Percentiles rank a stretch among this genome's conserved stretches.
phyloP scores from a whole-genome alignment of 108 stramenopile species.

The Fistulifera solaris region DNA sequence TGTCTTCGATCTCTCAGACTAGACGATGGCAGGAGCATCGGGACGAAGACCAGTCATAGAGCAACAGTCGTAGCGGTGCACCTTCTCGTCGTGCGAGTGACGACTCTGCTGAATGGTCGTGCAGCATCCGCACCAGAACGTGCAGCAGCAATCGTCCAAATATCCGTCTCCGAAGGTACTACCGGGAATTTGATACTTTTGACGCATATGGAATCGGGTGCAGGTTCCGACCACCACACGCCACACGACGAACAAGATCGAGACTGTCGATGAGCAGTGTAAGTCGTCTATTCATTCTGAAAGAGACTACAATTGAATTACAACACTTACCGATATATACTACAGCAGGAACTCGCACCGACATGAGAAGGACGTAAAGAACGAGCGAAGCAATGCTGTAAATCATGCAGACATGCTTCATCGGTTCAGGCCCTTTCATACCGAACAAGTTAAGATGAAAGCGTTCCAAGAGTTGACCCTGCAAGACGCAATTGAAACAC shows the following conservation, averaged over 20 bases:
- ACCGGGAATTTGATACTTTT: slow-evolving; percentile 1
- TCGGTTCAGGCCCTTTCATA: neutral
- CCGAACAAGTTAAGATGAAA: neutral
- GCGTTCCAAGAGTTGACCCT: neutral
- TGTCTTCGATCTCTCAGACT: too few species aligned
- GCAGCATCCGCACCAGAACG: slow-evolving; percentile 3
- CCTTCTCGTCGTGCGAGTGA: slow-evolving; percentile 5
- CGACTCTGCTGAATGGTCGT: neutral
- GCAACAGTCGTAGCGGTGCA: slow-evolving; percentile 1
- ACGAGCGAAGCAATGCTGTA: neutral
- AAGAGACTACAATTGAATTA: too few species aligned
- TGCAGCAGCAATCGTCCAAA: slow-evolving; percentile 5
- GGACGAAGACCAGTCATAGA: neutral
- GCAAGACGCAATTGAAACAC: neutral
- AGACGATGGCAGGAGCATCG: slow-evolving; percentile 6
- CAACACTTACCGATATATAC: neutral
- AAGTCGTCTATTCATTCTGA: too few species aligned
- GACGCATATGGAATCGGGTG: slow-evolving; percentile 1
- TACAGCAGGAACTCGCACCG: neutral
- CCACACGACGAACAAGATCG: neutral
- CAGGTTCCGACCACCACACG: neutral
- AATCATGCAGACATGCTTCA: neutral
- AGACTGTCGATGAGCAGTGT: neutral
- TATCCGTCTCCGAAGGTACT: neutral
- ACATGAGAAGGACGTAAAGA: neutral